Evolutionary conservation across 805 yeast genomes (phyloP), one percentile per base, ranked within the genome.

Genomic region (Yamadazyma ubonensis): DNA sequence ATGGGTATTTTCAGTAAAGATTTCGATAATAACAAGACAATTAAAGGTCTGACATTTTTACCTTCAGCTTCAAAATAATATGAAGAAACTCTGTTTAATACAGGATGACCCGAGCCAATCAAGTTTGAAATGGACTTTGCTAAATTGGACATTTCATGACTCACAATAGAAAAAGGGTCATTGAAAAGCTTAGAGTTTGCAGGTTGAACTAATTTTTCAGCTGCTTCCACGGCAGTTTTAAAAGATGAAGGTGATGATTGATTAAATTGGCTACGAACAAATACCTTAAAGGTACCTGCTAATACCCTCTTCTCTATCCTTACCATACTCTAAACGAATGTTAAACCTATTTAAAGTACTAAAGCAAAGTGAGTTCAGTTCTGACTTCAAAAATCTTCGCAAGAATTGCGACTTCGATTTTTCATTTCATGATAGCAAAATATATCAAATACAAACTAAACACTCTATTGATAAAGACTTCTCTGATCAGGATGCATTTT

Each of bases 11-110:
- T 71, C 45, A 83, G 74, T 40, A 91, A 70, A 3, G 96, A 93
- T 54, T 88, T 84, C 25, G 95, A 79, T 38, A 93, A 69, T 35
- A 93, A 66, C 42, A 93, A 68, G 9, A 93, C 98, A 44, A 93
- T 77, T 49, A 93, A 66, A 1, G 99, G 99, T 43, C 99, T 75
- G 14, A 93, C 88, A 57, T 90, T 95, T 62, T 93, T 93, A 5
- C 99, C 98, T 57, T 91, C 96, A 14, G 93, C 86, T 63, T 90
- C 96, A 52, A 93, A 93, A 65, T 93, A 93, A 66, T 93, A 93
- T 25, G 88, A 79, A n/a, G 96, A 83, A 3, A 91, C 96, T 50
- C 95, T 74, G 63, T 91, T 90, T 45, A 91, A 71, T 8, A 93
- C 83, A 1, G 98, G 96, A 57, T 91, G 96, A 2, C 96, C 96